Conservation (phyloP, 345 rosid genomes). For the Carallia brachiata region DNA sequence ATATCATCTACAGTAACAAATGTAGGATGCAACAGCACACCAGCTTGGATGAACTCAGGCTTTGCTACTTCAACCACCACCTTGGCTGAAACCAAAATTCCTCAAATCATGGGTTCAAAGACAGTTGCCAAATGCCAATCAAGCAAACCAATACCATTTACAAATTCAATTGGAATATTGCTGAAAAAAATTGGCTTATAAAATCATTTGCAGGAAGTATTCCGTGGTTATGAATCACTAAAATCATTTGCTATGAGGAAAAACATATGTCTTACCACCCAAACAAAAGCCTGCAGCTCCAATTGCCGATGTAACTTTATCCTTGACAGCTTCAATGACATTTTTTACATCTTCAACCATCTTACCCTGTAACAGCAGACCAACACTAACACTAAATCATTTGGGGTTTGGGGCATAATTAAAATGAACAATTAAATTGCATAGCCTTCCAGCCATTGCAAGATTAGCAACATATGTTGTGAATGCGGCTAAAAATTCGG, state of each 20-base stretch:
- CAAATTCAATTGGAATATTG: too few species aligned
- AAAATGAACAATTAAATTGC: too few species aligned
- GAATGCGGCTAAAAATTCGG: too few species aligned
- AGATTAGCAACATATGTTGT: too few species aligned
- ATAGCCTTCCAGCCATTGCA: too few species aligned
- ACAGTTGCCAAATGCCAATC: neutral
- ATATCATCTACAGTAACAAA: slow-evolving; percentile 65
- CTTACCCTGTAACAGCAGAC: slow-evolving; percentile 47
- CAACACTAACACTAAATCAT: too few species aligned
- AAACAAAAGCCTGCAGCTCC: slow-evolving; percentile 73
- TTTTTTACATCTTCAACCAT: slow-evolving; percentile 70
- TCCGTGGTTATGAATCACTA: too few species aligned
- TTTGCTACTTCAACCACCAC: slow-evolving; percentile 68
- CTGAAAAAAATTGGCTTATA: too few species aligned
- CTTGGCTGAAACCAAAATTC: slow-evolving; percentile 48
- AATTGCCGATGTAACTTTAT: slow-evolving; percentile 49
- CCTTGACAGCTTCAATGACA: slow-evolving; percentile 55
- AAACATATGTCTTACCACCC: slow-evolving; percentile 49
- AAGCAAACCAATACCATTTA: neutral
- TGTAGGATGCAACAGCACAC: slow-evolving; percentile 74
- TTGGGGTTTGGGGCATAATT: too few species aligned
- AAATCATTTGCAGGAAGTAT: too few species aligned
- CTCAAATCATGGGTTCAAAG: neutral
- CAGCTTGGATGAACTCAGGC: slow-evolving; percentile 52
- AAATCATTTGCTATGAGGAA: neutral